Conservation (phyloP, 768 basidiomycete genomes). For the Epithele typhae region DNA sequence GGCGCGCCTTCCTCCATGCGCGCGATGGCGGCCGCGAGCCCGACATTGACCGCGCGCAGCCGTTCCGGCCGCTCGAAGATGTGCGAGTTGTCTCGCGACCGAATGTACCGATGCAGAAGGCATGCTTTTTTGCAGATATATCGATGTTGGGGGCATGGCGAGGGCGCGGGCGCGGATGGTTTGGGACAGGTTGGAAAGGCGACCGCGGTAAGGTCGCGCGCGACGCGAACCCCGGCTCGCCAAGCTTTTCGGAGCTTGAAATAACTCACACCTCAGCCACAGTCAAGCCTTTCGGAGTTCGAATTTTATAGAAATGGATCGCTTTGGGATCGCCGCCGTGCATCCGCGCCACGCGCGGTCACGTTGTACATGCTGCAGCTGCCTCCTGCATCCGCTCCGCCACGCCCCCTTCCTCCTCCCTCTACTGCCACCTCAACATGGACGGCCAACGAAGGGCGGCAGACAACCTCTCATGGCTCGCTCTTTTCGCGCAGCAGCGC, state of each 20-base stretch:
- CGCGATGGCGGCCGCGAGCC: constrained; percentile 75
- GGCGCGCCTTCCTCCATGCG: constrained; percentile 46
- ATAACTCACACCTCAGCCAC: too few relatives aligned
- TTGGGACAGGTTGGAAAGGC: too few relatives aligned
- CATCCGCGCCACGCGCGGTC: too few relatives aligned
- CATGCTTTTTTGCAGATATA: constrained; percentile 72
- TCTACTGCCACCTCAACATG: not conserved
- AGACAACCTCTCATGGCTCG: not conserved
- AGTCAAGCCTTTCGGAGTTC: too few relatives aligned
- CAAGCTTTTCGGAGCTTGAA: too few relatives aligned
- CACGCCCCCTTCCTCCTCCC: not conserved
- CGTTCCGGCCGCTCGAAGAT: constrained; percentile 93
- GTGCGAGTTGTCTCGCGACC: constrained; percentile 64
- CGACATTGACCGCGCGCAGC: constrained; percentile 76
- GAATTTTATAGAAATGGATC: too few relatives aligned
- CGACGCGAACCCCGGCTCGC: too few relatives aligned
- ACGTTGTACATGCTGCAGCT: too few relatives aligned
- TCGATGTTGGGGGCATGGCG: constrained; percentile 4
- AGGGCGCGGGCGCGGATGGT: not conserved
- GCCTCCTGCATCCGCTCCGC: too few relatives aligned
- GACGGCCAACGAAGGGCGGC: not conserved
- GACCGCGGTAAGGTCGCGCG: too few relatives aligned
- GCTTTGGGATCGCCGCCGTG: too few relatives aligned
- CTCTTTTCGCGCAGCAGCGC: not conserved
- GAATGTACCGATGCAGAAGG: constrained; percentile 71